Percentiles rank a stretch among this genome's conserved stretches.
phyloP scores from a whole-genome alignment of 129 eudicot species.

The Rutidosis leptorrhynchoides region DNA sequence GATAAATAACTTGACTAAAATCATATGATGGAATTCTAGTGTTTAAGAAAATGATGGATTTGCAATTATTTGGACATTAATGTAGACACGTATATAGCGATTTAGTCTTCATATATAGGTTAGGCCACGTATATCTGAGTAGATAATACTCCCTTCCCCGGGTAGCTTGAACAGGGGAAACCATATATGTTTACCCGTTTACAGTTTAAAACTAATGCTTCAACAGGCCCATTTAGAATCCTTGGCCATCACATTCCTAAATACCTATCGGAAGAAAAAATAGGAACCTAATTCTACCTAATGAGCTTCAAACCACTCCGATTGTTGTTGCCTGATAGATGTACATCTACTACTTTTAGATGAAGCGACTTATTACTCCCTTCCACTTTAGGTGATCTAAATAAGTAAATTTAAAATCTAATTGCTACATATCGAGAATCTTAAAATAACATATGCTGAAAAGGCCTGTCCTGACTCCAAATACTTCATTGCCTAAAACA shows the following conservation, averaged over 20 bases:
- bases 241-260: neutral
- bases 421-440: neutral
- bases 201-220: neutral
- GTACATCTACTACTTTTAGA: neutral
- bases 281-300: constrained; percentile 2
- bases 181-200: too few species aligned
- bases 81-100: neutral
- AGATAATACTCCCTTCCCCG: too few species aligned
- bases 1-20: neutral
- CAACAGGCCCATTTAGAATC: neutral
- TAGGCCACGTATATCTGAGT: too few species aligned
- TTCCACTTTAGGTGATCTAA: neutral
- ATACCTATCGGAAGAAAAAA: neutral
- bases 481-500: neutral
- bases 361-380: neutral
- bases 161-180: too few species aligned
- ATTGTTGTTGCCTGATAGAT: neutral
- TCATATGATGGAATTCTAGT: neutral
- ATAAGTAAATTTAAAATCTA: neutral
- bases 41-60: neutral
- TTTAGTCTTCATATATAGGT: neutral
- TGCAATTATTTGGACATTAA: neutral
- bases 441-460: constrained; percentile 5
- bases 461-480: neutral
- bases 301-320: neutral